phyloP scores from a whole-genome alignment of 1,139 yeast genomes.

The Suhomyces choctaworum region DNA sequence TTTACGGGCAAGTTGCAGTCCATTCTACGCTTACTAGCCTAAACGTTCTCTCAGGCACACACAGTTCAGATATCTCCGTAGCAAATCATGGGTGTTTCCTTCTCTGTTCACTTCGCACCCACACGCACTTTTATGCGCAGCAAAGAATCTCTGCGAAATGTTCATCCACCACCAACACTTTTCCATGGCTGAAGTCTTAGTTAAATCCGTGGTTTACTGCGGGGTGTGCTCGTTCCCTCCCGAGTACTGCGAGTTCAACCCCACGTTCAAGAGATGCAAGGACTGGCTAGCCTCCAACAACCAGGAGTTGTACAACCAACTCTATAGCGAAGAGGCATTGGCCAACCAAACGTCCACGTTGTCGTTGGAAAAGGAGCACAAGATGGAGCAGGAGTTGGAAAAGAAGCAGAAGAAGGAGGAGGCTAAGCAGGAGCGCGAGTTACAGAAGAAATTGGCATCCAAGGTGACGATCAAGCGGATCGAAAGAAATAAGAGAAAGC shows the following conservation, averaged over 20 bases:
- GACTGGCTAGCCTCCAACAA: constrained; percentile 72
- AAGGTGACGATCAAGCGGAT: constrained; percentile 83
- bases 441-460: constrained; percentile 73
- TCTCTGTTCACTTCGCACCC: too few relatives aligned
- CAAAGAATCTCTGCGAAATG: too few relatives aligned
- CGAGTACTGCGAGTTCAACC: constrained; percentile 93
- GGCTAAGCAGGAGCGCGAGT: constrained; percentile 81
- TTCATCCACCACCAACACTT: too few relatives aligned
- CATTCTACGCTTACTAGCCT: too few relatives aligned
- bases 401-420: constrained; percentile 90
- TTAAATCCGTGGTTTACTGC: constrained; percentile 64
- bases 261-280: constrained; percentile 77
- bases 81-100: too few relatives aligned
- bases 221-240: constrained; percentile 86
- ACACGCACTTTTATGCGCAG: too few relatives aligned
- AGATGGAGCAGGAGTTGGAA: constrained; percentile 76
- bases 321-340: constrained; percentile 61
- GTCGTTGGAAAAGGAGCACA: constrained; percentile 76
- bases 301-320: constrained; percentile 52
- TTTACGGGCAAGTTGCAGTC: too few relatives aligned
- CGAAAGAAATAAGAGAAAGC: constrained; percentile 88
- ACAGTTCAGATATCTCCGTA: too few relatives aligned
- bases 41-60: too few relatives aligned
- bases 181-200: constrained; percentile 43
- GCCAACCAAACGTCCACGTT: constrained; percentile 54